Evolutionary conservation across 306 rosid genomes (phyloP).

Genomic region (Lupinus albus): DNA sequence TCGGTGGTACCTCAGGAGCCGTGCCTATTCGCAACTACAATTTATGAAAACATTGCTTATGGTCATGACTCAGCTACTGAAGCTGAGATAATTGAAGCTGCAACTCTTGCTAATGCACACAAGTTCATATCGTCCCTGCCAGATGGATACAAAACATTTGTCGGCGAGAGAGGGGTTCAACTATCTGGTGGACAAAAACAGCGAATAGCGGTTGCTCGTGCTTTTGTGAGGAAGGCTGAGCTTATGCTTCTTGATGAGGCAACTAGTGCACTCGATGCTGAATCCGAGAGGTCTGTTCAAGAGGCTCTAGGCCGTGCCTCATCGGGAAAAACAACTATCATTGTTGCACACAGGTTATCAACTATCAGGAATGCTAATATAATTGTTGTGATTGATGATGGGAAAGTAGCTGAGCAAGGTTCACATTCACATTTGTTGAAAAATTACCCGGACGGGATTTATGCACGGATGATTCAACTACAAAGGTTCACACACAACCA

Average conservation of each 20-base stretch:
- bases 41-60: slow-evolving; percentile 88
- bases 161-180: slow-evolving; percentile 94
- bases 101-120: slow-evolving; percentile 90
- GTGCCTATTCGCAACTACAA: slow-evolving; percentile 82
- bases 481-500: slow-evolving; percentile 85
- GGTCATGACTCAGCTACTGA: slow-evolving; percentile 89
- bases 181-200: slow-evolving; percentile 96
- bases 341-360: slow-evolving; percentile 86
- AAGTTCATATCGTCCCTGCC: slow-evolving; percentile 83
- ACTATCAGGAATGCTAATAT: slow-evolving; percentile 82
- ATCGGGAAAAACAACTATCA: slow-evolving; percentile 84
- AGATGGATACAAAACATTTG: slow-evolving; percentile 86
- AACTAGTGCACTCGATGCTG: slow-evolving; percentile 96
- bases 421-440: slow-evolving; percentile 92
- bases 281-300: slow-evolving; percentile 92
- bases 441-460: slow-evolving; percentile 85
- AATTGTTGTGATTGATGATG: slow-evolving; percentile 96
- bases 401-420: slow-evolving; percentile 97
- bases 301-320: slow-evolving; percentile 93
- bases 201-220: slow-evolving; percentile 88
- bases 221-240: slow-evolving; percentile 85
- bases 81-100: slow-evolving; percentile 90
- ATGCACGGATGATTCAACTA: slow-evolving; percentile 86
- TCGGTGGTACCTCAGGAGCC: slow-evolving; percentile 97
- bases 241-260: slow-evolving; percentile 95